Evolutionary conservation across 768 basidiomycete species (phyloP).

Genomic region (Podaxis sp.): DNA sequence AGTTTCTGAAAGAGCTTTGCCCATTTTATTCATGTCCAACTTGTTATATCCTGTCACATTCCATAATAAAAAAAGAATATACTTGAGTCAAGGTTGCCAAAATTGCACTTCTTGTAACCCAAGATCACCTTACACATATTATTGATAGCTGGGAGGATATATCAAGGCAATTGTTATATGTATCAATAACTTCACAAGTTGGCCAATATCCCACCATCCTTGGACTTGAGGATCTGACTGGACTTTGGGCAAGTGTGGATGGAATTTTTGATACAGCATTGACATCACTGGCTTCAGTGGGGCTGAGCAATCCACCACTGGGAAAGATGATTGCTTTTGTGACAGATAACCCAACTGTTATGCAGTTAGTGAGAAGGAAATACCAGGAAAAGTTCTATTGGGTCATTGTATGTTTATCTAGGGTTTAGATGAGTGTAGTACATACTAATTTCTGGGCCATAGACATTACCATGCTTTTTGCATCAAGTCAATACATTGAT

Average conservation of each 20-base stretch:
- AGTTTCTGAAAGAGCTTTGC: conserved; percentile 23
- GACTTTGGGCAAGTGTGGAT: conserved; percentile 22
- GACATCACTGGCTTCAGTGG: conserved; percentile 23
- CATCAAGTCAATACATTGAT: no score
- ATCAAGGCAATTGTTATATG: conserved; percentile 25
- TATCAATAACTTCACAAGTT: conserved; percentile 24
- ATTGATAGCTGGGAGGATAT: conserved; percentile 33
- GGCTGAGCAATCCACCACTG: conserved; percentile 11
- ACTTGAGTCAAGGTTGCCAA: conserved; percentile 22
- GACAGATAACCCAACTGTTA: conserved; percentile 33
- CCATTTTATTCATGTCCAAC: conserved; percentile 26
- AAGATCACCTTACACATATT: conserved; percentile 24
- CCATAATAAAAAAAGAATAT: conserved; percentile 23
- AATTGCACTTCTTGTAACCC: conserved; percentile 12
- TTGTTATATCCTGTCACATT: conserved; percentile 25
- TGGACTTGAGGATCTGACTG: conserved; percentile 24
- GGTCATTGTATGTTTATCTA: conserved; percentile 19
- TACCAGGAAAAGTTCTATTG: conserved; percentile 23
- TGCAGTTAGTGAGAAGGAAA: conserved; percentile 26
- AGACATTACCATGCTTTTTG: no score
- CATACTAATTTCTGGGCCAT: no score
- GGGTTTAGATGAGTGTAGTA: no score
- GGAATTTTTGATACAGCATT: conserved; percentile 20
- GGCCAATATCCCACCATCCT: conserved; percentile 24
- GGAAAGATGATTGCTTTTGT: conserved; percentile 24